Conservation (phyloP, 768 basidiomycete genomes). For the Tricholomella constricta region DNA sequence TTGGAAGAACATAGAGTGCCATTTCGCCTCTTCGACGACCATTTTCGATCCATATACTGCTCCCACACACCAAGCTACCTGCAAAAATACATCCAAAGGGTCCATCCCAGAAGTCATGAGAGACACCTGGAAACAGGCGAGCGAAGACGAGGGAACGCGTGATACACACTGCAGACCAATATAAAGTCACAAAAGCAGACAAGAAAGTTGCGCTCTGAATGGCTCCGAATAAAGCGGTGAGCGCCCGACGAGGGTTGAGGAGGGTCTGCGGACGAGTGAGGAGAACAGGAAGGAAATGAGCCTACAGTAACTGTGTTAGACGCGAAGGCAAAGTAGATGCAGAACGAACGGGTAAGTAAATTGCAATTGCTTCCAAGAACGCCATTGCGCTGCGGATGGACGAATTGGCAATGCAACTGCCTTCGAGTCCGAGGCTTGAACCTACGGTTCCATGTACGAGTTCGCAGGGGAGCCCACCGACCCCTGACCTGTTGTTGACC, state of each 20-base stretch:
- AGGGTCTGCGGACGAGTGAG: slow-evolving; percentile 59
- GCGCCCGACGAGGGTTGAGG: slow-evolving; percentile 41
- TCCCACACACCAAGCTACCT: slow-evolving; percentile 70
- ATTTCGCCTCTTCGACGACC: slow-evolving; percentile 75
- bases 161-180: slow-evolving; percentile 71
- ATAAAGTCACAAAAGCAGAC: slow-evolving; percentile 68
- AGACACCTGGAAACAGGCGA: slow-evolving; percentile 61
- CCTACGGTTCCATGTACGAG: slow-evolving; percentile 66
- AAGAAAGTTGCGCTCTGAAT: slow-evolving; percentile 73
- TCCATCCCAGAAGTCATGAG: slow-evolving; percentile 82
- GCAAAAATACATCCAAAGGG: slow-evolving; percentile 67
- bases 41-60: slow-evolving; percentile 79
- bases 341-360: slow-evolving; percentile 70
- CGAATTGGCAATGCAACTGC: slow-evolving; percentile 64
- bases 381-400: slow-evolving; percentile 53
- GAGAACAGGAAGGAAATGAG: slow-evolving; percentile 67
- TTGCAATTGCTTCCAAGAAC: slow-evolving; percentile 61
- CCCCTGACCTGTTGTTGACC: slow-evolving; percentile 48
- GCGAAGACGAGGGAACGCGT: slow-evolving; percentile 68
- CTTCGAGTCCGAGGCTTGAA: slow-evolving; percentile 44
- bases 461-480: slow-evolving; percentile 79
- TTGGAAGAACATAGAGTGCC: slow-evolving; percentile 75
- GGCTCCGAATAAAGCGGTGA: slow-evolving; percentile 50
- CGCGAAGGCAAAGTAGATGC: neutral
- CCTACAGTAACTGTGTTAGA: slow-evolving; percentile 41